Evolutionary conservation across 176 grass and related monocot species (phyloP).

Genomic region (Cenchrus purpureus): DNA sequence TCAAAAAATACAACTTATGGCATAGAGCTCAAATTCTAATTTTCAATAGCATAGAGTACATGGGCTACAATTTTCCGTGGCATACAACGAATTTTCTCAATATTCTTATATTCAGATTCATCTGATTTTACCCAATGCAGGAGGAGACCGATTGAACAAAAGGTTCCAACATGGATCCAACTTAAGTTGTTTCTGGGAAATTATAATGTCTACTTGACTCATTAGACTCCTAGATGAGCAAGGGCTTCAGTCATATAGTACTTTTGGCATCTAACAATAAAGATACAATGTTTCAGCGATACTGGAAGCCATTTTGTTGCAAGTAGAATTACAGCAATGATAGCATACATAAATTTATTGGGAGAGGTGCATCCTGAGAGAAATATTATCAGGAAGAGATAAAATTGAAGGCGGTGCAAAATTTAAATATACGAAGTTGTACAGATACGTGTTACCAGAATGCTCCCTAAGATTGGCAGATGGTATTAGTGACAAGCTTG

Average conservation of each 20-base stretch:
- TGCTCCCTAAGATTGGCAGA: not conserved
- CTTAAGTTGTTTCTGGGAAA: slow-evolving; percentile 11
- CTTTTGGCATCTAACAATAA: not conserved
- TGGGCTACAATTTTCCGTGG: too few relatives aligned
- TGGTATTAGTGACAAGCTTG: not conserved
- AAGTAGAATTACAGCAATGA: slow-evolving; percentile 3
- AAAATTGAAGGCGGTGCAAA: not conserved
- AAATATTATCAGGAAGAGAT: not conserved
- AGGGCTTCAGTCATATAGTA: slow-evolving; percentile 22
- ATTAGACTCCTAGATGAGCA: not conserved
- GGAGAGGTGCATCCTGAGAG: not conserved
- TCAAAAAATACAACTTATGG: too few relatives aligned
- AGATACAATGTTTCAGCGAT: not conserved
- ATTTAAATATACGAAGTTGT: not conserved
- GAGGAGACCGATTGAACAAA: not conserved
- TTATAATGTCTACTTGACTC: not conserved
- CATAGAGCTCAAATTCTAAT: too few relatives aligned
- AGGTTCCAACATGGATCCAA: not conserved
- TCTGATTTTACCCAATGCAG: not conserved
- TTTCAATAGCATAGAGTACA: too few relatives aligned
- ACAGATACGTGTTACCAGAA: not conserved
- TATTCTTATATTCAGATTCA: not conserved
- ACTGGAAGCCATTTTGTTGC: not conserved
- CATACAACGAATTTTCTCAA: not conserved
- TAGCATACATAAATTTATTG: not conserved